Conservation (phyloP, 306 rosid genomes). For the Acmispon strigosus region DNA sequence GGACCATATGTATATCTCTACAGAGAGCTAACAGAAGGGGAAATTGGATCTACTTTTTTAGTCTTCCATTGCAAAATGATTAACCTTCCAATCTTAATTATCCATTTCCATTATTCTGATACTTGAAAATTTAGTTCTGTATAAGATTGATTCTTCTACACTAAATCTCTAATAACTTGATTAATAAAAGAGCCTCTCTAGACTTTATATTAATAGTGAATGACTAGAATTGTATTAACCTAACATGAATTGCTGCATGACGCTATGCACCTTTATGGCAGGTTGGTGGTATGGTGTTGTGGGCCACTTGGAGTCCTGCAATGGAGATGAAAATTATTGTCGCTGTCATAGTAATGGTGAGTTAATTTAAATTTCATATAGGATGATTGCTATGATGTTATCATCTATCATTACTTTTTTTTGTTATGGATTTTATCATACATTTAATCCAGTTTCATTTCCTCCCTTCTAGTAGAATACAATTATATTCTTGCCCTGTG, state of each 20-base stretch:
- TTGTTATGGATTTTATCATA: background rate
- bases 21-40: background rate
- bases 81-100: background rate
- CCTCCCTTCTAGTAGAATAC: background rate
- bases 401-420: background rate
- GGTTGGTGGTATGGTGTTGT: conserved; percentile 95
- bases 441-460: background rate
- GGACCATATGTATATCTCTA: conserved; percentile 6
- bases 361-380: conserved; percentile 23
- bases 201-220: background rate
- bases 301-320: conserved; percentile 79
- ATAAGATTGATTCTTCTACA: background rate
- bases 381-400: background rate
- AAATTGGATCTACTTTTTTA: conserved; percentile 7
- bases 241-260: conserved; percentile 9
- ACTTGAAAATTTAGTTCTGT: background rate
- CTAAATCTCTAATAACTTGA: background rate
- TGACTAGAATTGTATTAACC: background rate
- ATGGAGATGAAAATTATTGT: conserved; percentile 58
- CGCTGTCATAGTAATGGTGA: conserved; percentile 57
- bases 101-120: background rate
- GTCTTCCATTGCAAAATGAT: background rate
- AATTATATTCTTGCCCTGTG: background rate
- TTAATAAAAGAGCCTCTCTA: background rate
- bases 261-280: conserved; percentile 31